Conservation (phyloP, 1,139 yeast genomes). For the Scheffersomyces quercinus region DNA sequence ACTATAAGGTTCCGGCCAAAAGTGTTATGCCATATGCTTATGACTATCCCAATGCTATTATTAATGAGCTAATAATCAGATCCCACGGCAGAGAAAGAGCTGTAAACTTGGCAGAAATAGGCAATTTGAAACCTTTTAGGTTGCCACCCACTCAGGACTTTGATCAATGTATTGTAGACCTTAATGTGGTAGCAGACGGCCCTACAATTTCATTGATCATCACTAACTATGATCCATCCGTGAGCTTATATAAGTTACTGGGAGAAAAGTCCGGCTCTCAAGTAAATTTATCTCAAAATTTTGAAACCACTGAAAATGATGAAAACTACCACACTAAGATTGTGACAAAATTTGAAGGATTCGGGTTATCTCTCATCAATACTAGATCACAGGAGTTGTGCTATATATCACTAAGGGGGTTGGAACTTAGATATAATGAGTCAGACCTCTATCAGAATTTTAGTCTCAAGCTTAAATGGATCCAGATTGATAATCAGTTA, state of each 20-base stretch:
- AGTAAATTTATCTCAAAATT: constrained; percentile 38
- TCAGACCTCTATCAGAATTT: constrained; percentile 82
- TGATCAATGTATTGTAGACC: constrained; percentile 63
- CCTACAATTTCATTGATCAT: constrained; percentile 88
- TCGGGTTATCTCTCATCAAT: constrained; percentile 85
- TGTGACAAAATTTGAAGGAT: constrained; percentile 73
- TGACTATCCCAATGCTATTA: constrained; percentile 91
- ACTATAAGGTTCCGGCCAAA: constrained; percentile 78
- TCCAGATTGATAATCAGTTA: constrained; percentile 89
- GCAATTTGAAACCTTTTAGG: constrained; percentile 84
- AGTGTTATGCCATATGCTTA: constrained; percentile 99
- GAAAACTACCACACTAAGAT: constrained; percentile 66
- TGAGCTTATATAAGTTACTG: constrained; percentile 68
- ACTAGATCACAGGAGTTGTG: constrained; percentile 73
- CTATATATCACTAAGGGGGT: constrained; percentile 76
- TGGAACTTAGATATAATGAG: constrained; percentile 79
- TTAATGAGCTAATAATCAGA: constrained; percentile 76
- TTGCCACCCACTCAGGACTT: constrained; percentile 52
- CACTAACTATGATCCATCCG: constrained; percentile 76
- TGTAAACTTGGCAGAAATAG: constrained; percentile 88
- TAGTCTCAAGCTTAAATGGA: constrained; percentile 85
- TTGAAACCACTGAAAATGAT: constrained; percentile 68
- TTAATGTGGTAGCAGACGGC: constrained; percentile 95
- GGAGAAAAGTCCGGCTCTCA: constrained; percentile 24
- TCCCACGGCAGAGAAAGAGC: constrained; percentile 74